These are phyloP conservation scores for Claviceps africana DNA, from an alignment of 2,329 filamentous ascomycete genomes.

Conservation along the genomic window DNA sequence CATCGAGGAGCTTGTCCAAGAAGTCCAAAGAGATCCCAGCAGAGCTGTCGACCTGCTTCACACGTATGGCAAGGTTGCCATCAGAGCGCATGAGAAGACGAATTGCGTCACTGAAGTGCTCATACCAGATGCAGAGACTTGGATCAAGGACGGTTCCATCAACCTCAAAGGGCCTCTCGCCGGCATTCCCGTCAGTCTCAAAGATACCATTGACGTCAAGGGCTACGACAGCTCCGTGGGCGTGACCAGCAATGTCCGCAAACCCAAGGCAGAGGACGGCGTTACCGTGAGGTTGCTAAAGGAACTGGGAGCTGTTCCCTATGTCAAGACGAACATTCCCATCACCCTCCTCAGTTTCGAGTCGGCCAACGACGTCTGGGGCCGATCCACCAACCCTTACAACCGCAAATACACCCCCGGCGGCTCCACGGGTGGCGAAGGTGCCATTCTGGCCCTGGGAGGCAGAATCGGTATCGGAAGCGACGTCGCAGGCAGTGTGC, in stretches of 20 bases:
- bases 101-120: conserved; percentile 86
- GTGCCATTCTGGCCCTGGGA: conserved; percentile 65
- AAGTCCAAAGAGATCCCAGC: conserved; percentile 56
- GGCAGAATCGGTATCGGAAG: conserved; percentile 81
- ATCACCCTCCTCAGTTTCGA: conserved; percentile 81
- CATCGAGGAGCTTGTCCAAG: conserved; percentile 63
- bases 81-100: conserved; percentile 72
- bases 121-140: conserved; percentile 62
- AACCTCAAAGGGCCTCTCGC: conserved; percentile 73
- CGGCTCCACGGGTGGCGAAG: conserved; percentile 78
- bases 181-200: conserved; percentile 75
- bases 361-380: conserved; percentile 67
- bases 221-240: conserved; percentile 76
- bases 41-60: conserved; percentile 61
- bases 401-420: conserved; percentile 75
- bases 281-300: conserved; percentile 64
- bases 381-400: conserved; percentile 68
- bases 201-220: conserved; percentile 65
- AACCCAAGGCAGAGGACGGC: conserved; percentile 54
- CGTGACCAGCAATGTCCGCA: conserved; percentile 58
- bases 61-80: conserved; percentile 73
- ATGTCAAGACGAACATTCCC: conserved; percentile 84
- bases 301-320: conserved; percentile 76
- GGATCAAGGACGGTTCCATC: conserved; percentile 42
- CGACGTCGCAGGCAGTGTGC: conserved; percentile 80